Conservation (phyloP, 2,329 filamentous ascomycete species). For the Scytalidium sp. region DNA sequence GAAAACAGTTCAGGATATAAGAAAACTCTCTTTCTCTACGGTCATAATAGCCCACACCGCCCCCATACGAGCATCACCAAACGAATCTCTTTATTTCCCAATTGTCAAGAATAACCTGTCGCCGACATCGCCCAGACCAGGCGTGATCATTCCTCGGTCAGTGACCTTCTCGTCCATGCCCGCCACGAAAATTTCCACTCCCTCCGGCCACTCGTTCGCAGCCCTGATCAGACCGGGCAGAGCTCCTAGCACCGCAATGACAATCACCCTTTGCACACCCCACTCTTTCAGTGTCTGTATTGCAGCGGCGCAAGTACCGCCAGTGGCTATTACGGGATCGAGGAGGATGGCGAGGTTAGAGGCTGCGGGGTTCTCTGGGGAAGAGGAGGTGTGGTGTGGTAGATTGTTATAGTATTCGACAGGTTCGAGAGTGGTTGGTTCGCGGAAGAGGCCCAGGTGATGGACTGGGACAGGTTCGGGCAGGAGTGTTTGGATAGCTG, state of each 20-base stretch:
- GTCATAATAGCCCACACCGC: too few relatives aligned
- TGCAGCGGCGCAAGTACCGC: constrained; percentile 83
- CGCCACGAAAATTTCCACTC: constrained; percentile 77
- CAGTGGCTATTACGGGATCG: constrained; percentile 92
- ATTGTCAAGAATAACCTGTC: constrained; percentile 87
- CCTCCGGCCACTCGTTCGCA: constrained; percentile 74
- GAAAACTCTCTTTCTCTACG: too few relatives aligned
- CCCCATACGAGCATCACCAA: too few relatives aligned
- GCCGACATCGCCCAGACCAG: constrained; percentile 85
- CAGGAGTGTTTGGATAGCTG: constrained; percentile 78
- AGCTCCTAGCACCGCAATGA: constrained; percentile 74
- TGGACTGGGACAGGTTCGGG: constrained; percentile 79
- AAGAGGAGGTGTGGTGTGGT: constrained; percentile 60
- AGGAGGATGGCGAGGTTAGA: constrained; percentile 75
- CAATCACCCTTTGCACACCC: constrained; percentile 79
- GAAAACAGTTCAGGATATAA: too few relatives aligned
- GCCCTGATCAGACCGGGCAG: constrained; percentile 67
- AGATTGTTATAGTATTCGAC: constrained; percentile 99
- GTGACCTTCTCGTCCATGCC: constrained; percentile 74
- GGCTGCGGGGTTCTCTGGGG: constrained; percentile 33
- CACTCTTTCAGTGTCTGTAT: constrained; percentile 88
- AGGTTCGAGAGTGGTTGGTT: constrained; percentile 79
- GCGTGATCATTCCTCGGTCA: constrained; percentile 82
- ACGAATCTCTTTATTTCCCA: constrained; percentile 70
- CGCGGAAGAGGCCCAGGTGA: constrained; percentile 92